These are phyloP conservation scores for Arachnomyces sp. DNA, from an alignment of 2,329 filamentous ascomycete genomes.

Conservation along the genomic window DNA sequence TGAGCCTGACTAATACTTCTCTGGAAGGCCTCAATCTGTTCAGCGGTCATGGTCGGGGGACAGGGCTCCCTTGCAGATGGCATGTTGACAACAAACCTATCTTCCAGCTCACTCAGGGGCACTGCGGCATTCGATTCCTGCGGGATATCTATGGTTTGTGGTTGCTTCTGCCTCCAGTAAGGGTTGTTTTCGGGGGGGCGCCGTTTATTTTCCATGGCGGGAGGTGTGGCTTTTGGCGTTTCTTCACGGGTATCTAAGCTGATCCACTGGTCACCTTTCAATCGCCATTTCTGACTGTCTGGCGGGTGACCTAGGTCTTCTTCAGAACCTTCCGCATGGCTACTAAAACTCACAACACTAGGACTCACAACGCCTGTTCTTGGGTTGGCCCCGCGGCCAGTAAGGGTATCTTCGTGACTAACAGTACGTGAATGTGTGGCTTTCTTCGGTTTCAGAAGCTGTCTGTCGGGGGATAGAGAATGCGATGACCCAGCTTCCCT, in stretches of 20 bases:
- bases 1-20: slow-evolving; percentile 26
- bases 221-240: slow-evolving; percentile 13
- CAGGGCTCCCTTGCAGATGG: slow-evolving; percentile 35
- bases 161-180: slow-evolving; percentile 2
- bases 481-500: not conserved
- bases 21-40: slow-evolving; percentile 33
- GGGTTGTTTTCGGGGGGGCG: slow-evolving; percentile 2
- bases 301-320: slow-evolving; percentile 9
- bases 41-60: slow-evolving; percentile 30
- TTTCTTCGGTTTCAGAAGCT: not conserved
- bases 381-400: slow-evolving; percentile 25
- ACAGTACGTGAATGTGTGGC: slow-evolving; percentile 9
- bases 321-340: slow-evolving; percentile 13
- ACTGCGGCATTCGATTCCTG: slow-evolving; percentile 19
- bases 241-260: slow-evolving; percentile 21
- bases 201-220: slow-evolving; percentile 1
- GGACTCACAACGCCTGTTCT: slow-evolving; percentile 32
- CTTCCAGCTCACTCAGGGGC: slow-evolving; percentile 29
- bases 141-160: slow-evolving; percentile 13
- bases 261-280: slow-evolving; percentile 29
- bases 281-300: slow-evolving; percentile 22
- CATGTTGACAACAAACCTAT: slow-evolving; percentile 37
- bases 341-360: slow-evolving; percentile 18
- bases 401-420: slow-evolving; percentile 27
- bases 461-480: no score